These are phyloP conservation scores for Maudiozyma saulgeensis DNA, from an alignment of 805 yeast species.

Conservation along the genomic window DNA sequence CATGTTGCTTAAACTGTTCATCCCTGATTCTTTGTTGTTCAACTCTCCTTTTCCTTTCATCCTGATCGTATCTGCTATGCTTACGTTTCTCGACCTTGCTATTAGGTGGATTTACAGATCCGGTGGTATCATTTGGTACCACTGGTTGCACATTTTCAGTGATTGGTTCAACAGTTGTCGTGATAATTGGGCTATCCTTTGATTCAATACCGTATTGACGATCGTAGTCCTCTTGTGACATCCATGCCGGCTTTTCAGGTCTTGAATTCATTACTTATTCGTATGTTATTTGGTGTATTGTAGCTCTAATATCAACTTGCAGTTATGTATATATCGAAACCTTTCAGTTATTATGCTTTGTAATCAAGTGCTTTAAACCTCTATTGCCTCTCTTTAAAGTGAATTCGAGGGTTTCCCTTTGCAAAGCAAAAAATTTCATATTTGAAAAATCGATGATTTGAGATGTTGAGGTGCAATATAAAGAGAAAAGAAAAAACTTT, in stretches of 20 bases:
- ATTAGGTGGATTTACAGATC: slow-evolving; percentile 2
- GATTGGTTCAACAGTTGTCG: background rate
- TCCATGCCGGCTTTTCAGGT: slow-evolving; percentile 31
- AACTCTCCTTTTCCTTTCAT: slow-evolving; percentile 26
- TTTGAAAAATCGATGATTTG: too few species aligned
- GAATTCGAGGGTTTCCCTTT: background rate
- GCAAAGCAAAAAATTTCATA: background rate
- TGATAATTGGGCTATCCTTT: background rate
- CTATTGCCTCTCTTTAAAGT: background rate
- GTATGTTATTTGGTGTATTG: background rate
- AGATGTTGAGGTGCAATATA: too few species aligned
- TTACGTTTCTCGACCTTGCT: slow-evolving; percentile 19
- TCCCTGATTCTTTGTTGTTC: slow-evolving; percentile 27
- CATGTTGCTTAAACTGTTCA: slow-evolving; percentile 28
- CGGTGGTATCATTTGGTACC: background rate
- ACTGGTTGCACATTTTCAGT: too few species aligned
- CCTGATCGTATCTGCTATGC: slow-evolving; percentile 25
- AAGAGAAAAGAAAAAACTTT: too few species aligned
- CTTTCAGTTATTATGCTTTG: too few species aligned
- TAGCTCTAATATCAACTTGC: too few species aligned
- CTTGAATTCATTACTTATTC: slow-evolving; percentile 2
- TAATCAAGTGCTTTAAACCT: too few species aligned
- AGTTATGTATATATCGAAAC: too few species aligned
- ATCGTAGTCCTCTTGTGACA: slow-evolving; percentile 31
- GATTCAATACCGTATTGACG: slow-evolving; percentile 17